Evolutionary conservation across 225 moss, liverwort and hornwort species (phyloP).

Genomic region (Marchantia paleacea): DNA sequence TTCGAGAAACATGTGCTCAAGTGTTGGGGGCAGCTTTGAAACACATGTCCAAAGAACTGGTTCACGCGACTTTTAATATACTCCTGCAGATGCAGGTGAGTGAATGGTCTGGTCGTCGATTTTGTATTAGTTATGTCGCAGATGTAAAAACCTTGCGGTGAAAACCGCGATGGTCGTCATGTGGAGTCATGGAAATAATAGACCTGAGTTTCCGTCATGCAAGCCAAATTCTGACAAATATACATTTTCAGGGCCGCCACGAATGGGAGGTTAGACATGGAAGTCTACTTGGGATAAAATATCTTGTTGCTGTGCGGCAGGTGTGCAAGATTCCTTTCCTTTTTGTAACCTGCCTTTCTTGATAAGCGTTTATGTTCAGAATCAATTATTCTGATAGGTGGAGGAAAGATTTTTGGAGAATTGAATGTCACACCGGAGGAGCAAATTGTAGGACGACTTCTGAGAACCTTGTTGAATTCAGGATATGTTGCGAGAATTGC

Average conservation of each 20-base stretch:
- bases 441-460: neutral
- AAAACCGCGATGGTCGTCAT: neutral
- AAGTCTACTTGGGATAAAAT: conserved; percentile 86
- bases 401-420: neutral
- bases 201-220: too few species aligned
- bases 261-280: conserved; percentile 99
- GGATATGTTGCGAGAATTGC: conserved; percentile 80
- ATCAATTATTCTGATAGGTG: too few species aligned
- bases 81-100: conserved; percentile 75
- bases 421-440: neutral
- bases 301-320: conserved; percentile 91
- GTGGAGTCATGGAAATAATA: neutral
- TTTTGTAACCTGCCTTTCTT: too few species aligned
- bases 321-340: conserved; percentile 21
- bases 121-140: neutral
- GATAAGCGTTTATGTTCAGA: neutral
- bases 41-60: conserved; percentile 72
- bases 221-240: neutral
- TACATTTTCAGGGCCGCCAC: conserved; percentile 50
- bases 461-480: conserved; percentile 27
- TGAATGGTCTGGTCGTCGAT: neutral
- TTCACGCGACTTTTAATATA: conserved; percentile 71
- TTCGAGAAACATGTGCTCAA: conserved; percentile 94
- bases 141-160: too few species aligned
- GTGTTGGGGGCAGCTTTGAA: conserved; percentile 82